Conservation (phyloP, 2,329 filamentous ascomycete genomes). For the Penicillium sp. region DNA sequence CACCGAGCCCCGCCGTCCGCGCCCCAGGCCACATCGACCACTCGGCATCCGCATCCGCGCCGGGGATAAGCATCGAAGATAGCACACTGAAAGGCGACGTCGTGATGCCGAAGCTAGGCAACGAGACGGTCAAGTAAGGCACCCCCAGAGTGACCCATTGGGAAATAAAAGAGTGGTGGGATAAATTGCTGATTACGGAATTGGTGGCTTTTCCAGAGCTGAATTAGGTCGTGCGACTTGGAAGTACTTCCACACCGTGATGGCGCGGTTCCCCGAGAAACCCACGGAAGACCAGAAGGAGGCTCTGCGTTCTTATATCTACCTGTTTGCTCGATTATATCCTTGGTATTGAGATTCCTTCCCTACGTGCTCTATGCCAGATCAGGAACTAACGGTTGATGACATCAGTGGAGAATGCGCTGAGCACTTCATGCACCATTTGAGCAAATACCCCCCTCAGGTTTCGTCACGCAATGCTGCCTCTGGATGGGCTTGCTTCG, state of each 20-base stretch:
- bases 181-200: conserved; percentile 9
- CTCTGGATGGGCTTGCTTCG: conserved; percentile 65
- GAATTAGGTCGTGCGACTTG: conserved; percentile 64
- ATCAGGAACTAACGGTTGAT: conserved; percentile 10
- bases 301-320: conserved; percentile 59
- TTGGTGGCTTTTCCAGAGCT: conserved; percentile 43
- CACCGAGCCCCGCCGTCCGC: conserved; percentile 38
- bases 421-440: conserved; percentile 59
- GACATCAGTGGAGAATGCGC: conserved; percentile 60
- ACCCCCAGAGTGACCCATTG: not conserved
- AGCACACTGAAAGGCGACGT: conserved; percentile 43
- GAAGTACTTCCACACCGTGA: conserved; percentile 66
- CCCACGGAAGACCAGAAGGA: conserved; percentile 60
- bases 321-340: conserved; percentile 63
- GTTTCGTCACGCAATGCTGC: conserved; percentile 60
- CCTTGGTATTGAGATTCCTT: conserved; percentile 50
- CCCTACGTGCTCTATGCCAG: not conserved
- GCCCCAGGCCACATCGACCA: conserved; percentile 42
- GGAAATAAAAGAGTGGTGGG: not conserved
- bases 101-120: conserved; percentile 48
- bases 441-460: conserved; percentile 63
- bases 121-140: conserved; percentile 48
- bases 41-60: conserved; percentile 19
- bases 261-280: conserved; percentile 63
- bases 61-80: conserved; percentile 27